Percentiles rank a stretch among this genome's conserved stretches.
Evolutionary conservation across 345 rosid species (phyloP).

Genomic region (Reutealis trisperma): DNA sequence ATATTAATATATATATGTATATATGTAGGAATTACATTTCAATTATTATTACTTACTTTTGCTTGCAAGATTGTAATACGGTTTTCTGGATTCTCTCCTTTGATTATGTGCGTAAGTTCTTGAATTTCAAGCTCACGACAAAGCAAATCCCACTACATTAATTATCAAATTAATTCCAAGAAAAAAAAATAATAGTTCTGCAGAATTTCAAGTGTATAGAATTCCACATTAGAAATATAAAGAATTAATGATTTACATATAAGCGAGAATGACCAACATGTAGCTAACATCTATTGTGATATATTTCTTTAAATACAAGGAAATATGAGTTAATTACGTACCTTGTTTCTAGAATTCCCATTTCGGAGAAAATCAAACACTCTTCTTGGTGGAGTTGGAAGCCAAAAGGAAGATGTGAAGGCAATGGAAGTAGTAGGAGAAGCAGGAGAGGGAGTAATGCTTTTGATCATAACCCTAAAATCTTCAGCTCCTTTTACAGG

Average conservation of each 20-base stretch:
- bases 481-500: constrained; percentile 26
- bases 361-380: constrained; percentile 37
- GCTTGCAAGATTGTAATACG: constrained; percentile 37
- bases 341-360: constrained; percentile 35
- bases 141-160: constrained; percentile 51
- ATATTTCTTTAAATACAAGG: too few species aligned
- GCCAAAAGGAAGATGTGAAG: constrained; percentile 40
- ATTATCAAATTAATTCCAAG: too few species aligned
- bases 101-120: constrained; percentile 28
- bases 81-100: constrained; percentile 31
- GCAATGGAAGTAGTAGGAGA: constrained; percentile 14
- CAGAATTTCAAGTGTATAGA: too few species aligned
- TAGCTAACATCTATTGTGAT: too few species aligned
- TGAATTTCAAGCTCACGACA: constrained; percentile 7
- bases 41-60: constrained; percentile 23
- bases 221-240: too few species aligned
- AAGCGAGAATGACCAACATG: too few species aligned
- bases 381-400: constrained; percentile 25
- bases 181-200: too few species aligned
- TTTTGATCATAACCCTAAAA: constrained; percentile 27
- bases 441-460: constrained; percentile 6
- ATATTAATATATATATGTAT: too few species aligned
- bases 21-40: background rate
- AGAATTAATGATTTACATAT: too few species aligned
- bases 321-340: constrained; percentile 4